Evolutionary conservation across 495 filamentous ascomycete genomes (phyloP).

Genomic region (Trichoderma parareesei): DNA sequence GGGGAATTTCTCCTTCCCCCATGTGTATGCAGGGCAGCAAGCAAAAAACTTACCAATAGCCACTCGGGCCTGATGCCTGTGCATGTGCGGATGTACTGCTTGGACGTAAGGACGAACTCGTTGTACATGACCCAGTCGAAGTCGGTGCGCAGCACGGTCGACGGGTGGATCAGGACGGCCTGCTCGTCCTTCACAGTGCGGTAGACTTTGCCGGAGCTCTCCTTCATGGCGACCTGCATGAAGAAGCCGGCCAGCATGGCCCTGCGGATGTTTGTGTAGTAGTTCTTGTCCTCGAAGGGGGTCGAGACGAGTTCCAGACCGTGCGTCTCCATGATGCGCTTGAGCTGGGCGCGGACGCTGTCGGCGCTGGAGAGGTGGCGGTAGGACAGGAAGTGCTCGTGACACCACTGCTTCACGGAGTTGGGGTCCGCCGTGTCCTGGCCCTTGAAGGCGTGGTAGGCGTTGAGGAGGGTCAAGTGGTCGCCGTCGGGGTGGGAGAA

Average conservation of each 20-base stretch:
- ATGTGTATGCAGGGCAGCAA: too few relatives aligned
- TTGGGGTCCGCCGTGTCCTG: constrained; percentile 53
- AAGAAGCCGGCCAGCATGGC: constrained; percentile 96
- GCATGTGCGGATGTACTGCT: constrained; percentile 76
- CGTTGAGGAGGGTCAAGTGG: constrained; percentile 92
- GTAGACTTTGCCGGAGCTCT: constrained; percentile 70
- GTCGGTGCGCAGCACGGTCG: constrained; percentile 74
- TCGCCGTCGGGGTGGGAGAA: constrained; percentile 93
- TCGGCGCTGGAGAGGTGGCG: constrained; percentile 86
- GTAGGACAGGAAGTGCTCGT: constrained; percentile 92
- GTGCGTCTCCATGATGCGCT: constrained; percentile 90
- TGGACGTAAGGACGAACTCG: constrained; percentile 94
- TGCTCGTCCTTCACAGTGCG: constrained; percentile 89
- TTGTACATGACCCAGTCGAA: constrained; percentile 98
- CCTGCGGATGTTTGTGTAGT: constrained; percentile 93
- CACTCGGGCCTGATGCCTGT: constrained; percentile 68
- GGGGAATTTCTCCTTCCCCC: constrained; percentile 11
- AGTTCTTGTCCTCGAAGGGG: constrained; percentile 89
- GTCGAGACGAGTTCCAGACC: constrained; percentile 80
- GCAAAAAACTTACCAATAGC: constrained; percentile 61
- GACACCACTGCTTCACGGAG: constrained; percentile 74
- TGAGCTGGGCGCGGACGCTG: constrained; percentile 83
- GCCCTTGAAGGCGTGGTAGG: constrained; percentile 93
- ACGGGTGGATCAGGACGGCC: constrained; percentile 86
- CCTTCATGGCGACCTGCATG: constrained; percentile 98